A percentile compares a stretch with the other conserved stretches of the same genome.
These are phyloP conservation scores for Danielozyma ontarioensis DNA, from an alignment of 805 yeast species.

Conservation along the genomic window DNA sequence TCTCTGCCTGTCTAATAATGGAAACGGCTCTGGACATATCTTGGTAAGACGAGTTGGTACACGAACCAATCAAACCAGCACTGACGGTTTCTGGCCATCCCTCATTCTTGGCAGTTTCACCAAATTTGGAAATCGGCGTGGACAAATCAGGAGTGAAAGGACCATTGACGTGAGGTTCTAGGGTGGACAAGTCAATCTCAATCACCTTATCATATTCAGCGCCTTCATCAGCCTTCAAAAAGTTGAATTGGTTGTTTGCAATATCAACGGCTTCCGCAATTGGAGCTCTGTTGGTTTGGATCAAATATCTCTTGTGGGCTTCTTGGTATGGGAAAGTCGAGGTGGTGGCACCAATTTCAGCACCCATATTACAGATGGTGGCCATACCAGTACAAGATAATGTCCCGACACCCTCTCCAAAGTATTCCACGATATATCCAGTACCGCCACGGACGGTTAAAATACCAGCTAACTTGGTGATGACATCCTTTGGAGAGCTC, in stretches of 20 bases:
- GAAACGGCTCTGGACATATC: slow-evolving; percentile 97
- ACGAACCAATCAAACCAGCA: slow-evolving; percentile 96
- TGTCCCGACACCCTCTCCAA: slow-evolving; percentile 87
- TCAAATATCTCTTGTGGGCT: slow-evolving; percentile 71
- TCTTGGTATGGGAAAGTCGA: slow-evolving; percentile 93
- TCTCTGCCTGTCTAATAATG: slow-evolving; percentile 79
- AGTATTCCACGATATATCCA: slow-evolving; percentile 92
- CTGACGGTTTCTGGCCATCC: slow-evolving; percentile 83
- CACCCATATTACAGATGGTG: slow-evolving; percentile 99
- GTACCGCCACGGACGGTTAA: slow-evolving; percentile 98
- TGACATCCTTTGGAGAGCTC: slow-evolving; percentile 97
- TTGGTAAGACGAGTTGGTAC: slow-evolving; percentile 97
- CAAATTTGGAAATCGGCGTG: slow-evolving; percentile 83
- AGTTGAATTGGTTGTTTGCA: slow-evolving; percentile 51
- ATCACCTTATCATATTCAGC: slow-evolving; percentile 89
- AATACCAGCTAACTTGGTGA: slow-evolving; percentile 85
- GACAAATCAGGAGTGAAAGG: slow-evolving; percentile 98
- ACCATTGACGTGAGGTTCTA: slow-evolving; percentile 96
- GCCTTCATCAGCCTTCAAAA: slow-evolving; percentile 78
- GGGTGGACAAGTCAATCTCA: slow-evolving; percentile 78
- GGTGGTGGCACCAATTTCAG: slow-evolving; percentile 98
- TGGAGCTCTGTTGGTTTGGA: slow-evolving; percentile 78
- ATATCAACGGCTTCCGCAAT: slow-evolving; percentile 76
- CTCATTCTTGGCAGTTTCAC: slow-evolving; percentile 60
- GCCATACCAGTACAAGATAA: slow-evolving; percentile 99